phyloP scores from a whole-genome alignment of 768 basidiomycete genomes.

The Chalciporus sphaerocephalus region DNA sequence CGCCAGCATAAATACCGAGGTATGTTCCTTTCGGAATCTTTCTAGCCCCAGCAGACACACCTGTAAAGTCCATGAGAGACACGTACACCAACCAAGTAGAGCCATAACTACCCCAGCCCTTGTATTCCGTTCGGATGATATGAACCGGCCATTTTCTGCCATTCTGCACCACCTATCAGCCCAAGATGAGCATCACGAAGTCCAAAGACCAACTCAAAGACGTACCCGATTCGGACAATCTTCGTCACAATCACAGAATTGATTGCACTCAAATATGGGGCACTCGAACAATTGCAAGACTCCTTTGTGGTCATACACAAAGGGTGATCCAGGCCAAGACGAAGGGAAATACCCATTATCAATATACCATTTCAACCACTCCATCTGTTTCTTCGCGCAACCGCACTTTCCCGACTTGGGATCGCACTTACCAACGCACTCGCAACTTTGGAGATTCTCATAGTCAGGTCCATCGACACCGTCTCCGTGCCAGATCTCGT shows the following conservation, averaged over 20 bases:
- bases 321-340: constrained; percentile 45
- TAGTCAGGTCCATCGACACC: constrained; percentile 65
- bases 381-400: constrained; percentile 58
- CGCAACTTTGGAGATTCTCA: constrained; percentile 58
- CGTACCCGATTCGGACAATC: constrained; percentile 76
- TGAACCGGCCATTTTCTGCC: constrained; percentile 62
- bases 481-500: constrained; percentile 70
- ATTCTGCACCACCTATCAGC: constrained; percentile 70
- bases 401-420: constrained; percentile 69
- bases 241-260: constrained; percentile 72
- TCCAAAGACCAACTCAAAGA: not conserved
- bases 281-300: constrained; percentile 44
- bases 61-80: constrained; percentile 33
- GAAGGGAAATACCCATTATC: constrained; percentile 17
- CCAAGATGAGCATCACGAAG: not conserved
- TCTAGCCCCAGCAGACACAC: constrained; percentile 63
- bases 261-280: constrained; percentile 86
- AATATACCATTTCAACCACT: constrained; percentile 29
- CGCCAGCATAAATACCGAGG: constrained; percentile 83
- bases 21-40: constrained; percentile 67
- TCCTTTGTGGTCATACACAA: constrained; percentile 65
- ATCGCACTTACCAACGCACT: constrained; percentile 71
- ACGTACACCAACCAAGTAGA: not conserved
- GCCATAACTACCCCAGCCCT: constrained; percentile 75
- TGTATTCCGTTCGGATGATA: constrained; percentile 66